Conservation (phyloP, 2,329 filamentous ascomycete genomes). For the Trichoderma sp. region DNA sequence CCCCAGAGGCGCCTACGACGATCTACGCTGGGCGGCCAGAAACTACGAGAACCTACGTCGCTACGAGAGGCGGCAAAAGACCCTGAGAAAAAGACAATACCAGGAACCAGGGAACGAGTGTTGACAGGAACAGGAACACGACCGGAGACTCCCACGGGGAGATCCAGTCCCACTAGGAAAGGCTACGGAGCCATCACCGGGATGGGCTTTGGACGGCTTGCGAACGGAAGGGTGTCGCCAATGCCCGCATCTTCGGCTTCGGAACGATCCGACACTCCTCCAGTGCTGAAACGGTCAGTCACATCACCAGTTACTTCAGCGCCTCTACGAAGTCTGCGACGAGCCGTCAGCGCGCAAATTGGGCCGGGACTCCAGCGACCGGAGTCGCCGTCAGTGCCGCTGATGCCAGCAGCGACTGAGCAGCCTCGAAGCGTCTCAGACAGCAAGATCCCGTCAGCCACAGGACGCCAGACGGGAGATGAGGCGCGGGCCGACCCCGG, state of each 20-base stretch:
- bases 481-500: constrained; percentile 26
- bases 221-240: constrained; percentile 8
- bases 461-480: background rate
- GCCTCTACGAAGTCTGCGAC: background rate
- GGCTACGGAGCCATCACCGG: constrained; percentile 30
- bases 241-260: constrained; percentile 7
- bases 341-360: constrained; percentile 3
- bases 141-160: constrained; percentile 17
- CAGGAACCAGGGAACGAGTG: constrained; percentile 20
- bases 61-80: constrained; percentile 40
- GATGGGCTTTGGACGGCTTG: constrained; percentile 1
- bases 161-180: constrained; percentile 25
- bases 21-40: constrained; percentile 28
- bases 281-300: background rate
- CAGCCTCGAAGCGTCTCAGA: constrained; percentile 39
- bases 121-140: constrained; percentile 22
- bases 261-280: constrained; percentile 17
- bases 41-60: constrained; percentile 38
- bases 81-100: constrained; percentile 39
- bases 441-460: constrained; percentile 17
- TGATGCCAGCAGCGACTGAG: background rate
- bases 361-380: constrained; percentile 7
- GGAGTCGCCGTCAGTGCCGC: background rate
- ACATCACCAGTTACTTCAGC: constrained; percentile 8
- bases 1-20: constrained; percentile 28